Base-by-base conservation (phyloP, 768 basidiomycete species). In the Rickenella mellea region DNA sequence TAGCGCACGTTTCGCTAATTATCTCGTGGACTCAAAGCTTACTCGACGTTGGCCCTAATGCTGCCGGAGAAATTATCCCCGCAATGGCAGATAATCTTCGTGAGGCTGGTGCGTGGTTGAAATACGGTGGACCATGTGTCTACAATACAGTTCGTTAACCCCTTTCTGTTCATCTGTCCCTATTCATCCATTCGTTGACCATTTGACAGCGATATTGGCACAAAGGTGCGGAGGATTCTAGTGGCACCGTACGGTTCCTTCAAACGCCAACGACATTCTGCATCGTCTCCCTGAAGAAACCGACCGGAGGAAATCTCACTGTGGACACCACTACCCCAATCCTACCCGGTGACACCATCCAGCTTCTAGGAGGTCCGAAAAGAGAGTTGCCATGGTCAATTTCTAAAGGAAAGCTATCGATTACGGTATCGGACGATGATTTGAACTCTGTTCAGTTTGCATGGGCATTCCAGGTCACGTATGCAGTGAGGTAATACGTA, bases 11-110 rank as follows among this genome's bases (percentile, higher is more conserved):
- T 14, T 27, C 9, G 12, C 26, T 7, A 28, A 40, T 39, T 19
- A 52, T 25, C 6, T 12, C 10, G 5, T 7, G 24, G 8, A 25
- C 15, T 22, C 15, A 14, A 40, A 74, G 73, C 47, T 56, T 77
- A 17, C 52, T 77, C 2, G 70, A 78, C 27, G 51, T 78, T 14
- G 74, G 76, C 0, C 76, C 76, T 0, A 74, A 64, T 2, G 73
- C 71, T 1, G 73, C 75, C 39, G 75, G 76, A 0, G 65, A 66
- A 28, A 73, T 77, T 26, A 68, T 75, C 31, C 57, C 56, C 6
- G 66, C 72, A 0, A 72, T 74, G 67, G 57, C 54, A 30, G 49
- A 71, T 2, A 67, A 68, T 27, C 60, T 78, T 24, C 61, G 69
- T 5, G 70, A 64, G n/a, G 70, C 71, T 14, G 76, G 75, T 0